A percentile compares a stretch with the other conserved stretches of the same genome.
Conservation (phyloP, 495 filamentous ascomycete species). For the Aspergillus cavernicola region DNA sequence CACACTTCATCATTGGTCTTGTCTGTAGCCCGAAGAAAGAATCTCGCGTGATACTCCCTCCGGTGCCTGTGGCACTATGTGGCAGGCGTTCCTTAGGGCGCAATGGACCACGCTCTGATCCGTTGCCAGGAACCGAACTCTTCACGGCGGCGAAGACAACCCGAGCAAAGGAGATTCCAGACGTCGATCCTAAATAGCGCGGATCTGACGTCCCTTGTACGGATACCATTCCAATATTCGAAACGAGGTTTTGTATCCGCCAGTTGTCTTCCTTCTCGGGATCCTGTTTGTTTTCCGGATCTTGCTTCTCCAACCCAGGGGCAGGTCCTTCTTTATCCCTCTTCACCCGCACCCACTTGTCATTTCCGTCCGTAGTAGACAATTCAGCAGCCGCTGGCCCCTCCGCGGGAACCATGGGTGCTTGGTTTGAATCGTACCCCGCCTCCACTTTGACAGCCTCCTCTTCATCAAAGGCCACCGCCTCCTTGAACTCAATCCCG, state of each 20-base stretch:
- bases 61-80: slow-evolving; percentile 44
- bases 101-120: slow-evolving; percentile 56
- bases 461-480: slow-evolving; percentile 72
- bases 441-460: slow-evolving; percentile 36
- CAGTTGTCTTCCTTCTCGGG: slow-evolving; percentile 52
- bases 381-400: slow-evolving; percentile 15
- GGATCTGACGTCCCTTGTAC: slow-evolving; percentile 72
- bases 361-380: slow-evolving; percentile 14
- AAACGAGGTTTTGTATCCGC: slow-evolving; percentile 68
- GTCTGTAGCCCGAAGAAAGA: slow-evolving; percentile 94
- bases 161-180: slow-evolving; percentile 89
- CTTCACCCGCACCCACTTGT: slow-evolving; percentile 23
- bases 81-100: slow-evolving; percentile 45
- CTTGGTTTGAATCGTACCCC: slow-evolving; percentile 26
- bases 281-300: slow-evolving; percentile 23
- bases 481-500: slow-evolving; percentile 65
- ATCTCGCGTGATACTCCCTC: slow-evolving; percentile 79
- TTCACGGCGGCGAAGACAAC: slow-evolving; percentile 95
- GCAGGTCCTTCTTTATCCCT: slow-evolving; percentile 19
- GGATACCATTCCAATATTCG: slow-evolving; percentile 72
- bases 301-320: slow-evolving; percentile 33
- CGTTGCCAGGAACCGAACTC: slow-evolving; percentile 60
- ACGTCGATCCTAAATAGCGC: slow-evolving; percentile 78
- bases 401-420: slow-evolving; percentile 16
- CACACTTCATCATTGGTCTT: slow-evolving; percentile 78